These are phyloP conservation scores for Pichia sorboxylosa DNA, from an alignment of 1,139 yeast genomes.

Conservation along the genomic window DNA sequence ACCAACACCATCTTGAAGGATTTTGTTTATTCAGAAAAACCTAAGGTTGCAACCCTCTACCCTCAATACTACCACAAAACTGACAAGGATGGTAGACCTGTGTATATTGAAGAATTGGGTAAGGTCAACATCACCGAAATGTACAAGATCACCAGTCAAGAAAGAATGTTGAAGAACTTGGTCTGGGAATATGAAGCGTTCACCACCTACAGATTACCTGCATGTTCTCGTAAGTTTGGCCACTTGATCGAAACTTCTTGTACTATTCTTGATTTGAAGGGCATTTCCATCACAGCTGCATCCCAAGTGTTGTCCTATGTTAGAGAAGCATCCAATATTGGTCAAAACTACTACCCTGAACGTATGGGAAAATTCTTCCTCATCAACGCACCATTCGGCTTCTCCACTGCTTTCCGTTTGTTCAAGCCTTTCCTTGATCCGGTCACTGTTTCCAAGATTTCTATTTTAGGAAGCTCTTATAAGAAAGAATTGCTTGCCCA, in stretches of 20 bases:
- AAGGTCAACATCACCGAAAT: conserved; percentile 78
- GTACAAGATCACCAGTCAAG: conserved; percentile 90
- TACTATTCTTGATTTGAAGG: conserved; percentile 90
- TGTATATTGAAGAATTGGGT: conserved; percentile 89
- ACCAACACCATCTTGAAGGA: conserved; percentile 76
- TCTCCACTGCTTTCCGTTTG: conserved; percentile 81
- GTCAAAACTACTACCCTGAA: conserved; percentile 98
- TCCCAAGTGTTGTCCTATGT: conserved; percentile 80
- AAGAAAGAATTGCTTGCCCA: conserved; percentile 77
- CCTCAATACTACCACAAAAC: conserved; percentile 97
- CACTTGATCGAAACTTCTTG: conserved; percentile 86
- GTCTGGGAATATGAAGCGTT: conserved; percentile 98
- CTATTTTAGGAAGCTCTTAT: conserved; percentile 72
- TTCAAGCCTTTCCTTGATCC: conserved; percentile 95
- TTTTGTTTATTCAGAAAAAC: conserved; percentile 84
- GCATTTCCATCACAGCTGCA: conserved; percentile 76
- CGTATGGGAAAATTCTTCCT: conserved; percentile 97
- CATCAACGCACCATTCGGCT: conserved; percentile 95
- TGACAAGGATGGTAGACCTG: conserved; percentile 94
- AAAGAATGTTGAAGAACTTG: conserved; percentile 88
- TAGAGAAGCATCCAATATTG: conserved; percentile 83
- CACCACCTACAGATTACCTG: conserved; percentile 75
- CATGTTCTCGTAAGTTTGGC: conserved; percentile 79
- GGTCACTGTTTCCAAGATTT: conserved; percentile 93
- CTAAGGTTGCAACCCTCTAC: conserved; percentile 75